These are phyloP conservation scores for Zizania latifolia DNA, from an alignment of 176 grass and related monocot genomes.

Conservation along the genomic window DNA sequence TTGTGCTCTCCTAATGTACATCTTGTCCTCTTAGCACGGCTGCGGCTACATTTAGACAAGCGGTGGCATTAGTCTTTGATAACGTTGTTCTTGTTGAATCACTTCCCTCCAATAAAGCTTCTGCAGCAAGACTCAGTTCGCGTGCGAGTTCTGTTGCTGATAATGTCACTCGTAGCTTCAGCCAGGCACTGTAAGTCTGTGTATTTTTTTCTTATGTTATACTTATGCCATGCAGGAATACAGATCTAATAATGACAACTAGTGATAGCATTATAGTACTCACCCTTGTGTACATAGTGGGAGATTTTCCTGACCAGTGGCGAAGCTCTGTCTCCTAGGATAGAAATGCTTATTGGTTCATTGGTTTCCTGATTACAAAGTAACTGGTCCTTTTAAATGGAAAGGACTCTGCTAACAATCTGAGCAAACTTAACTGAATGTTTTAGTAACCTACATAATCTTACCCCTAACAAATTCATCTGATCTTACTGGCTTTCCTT, in stretches of 20 bases:
- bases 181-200: conserved; percentile 54
- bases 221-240: conserved; percentile 5
- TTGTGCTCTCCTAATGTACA: conserved; percentile 33
- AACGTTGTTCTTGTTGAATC: conserved; percentile 69
- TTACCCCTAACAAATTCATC: too few relatives aligned
- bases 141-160: conserved; percentile 64
- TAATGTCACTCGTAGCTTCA: conserved; percentile 74
- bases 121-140: conserved; percentile 49
- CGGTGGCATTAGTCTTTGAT: conserved; percentile 91
- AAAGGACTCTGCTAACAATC: too few relatives aligned
- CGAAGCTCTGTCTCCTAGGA: too few relatives aligned
- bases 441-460: too few relatives aligned
- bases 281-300: too few relatives aligned
- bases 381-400: too few relatives aligned
- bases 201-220: conserved; percentile 23
- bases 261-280: too few relatives aligned
- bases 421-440: too few relatives aligned
- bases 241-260: not conserved
- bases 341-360: too few relatives aligned
- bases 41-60: conserved; percentile 99
- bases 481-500: too few relatives aligned
- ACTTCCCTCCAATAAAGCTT: conserved; percentile 82
- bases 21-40: conserved; percentile 70
- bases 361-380: too few relatives aligned
- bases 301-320: too few relatives aligned